Evolutionary conservation across 1,284 basidiomycete genomes (phyloP).

Genomic region (Cutaneotrichosporon sp.): DNA sequence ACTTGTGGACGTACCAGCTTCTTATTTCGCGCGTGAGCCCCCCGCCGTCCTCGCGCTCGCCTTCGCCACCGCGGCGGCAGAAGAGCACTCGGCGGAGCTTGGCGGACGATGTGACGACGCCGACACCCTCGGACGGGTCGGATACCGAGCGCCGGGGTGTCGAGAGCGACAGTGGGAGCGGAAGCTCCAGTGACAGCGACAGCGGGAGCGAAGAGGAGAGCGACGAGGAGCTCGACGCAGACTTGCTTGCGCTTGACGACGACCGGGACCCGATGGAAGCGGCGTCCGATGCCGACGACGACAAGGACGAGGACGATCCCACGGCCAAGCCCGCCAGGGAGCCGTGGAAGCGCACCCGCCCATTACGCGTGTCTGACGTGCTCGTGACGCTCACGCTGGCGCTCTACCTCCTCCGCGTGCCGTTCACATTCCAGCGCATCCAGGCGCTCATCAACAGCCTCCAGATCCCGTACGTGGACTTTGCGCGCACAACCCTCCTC

Average conservation of each 20-base stretch:
- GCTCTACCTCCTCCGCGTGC: conserved; percentile 75
- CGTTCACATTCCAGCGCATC: conserved; percentile 72
- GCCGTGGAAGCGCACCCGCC: conserved; percentile 6
- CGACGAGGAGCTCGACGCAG: neutral
- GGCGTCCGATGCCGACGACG: conserved; percentile 33
- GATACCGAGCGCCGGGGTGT: neutral
- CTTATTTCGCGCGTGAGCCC: conserved; percentile 56
- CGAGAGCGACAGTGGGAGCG: conserved; percentile 9
- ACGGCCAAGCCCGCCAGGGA: neutral
- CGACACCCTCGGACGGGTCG: conserved; percentile 1
- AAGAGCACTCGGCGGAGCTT: neutral
- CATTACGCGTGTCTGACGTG: conserved; percentile 34
- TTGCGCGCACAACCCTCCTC: conserved; percentile 60
- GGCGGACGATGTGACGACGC: conserved; percentile 1
- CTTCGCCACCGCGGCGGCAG: neutral
- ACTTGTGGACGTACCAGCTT: conserved; percentile 77
- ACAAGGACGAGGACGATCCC: neutral
- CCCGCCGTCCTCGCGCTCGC: conserved; percentile 36
- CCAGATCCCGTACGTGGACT: conserved; percentile 79
- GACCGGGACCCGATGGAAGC: conserved; percentile 44
- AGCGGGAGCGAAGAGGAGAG: conserved; percentile 28
- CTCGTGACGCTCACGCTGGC: conserved; percentile 61
- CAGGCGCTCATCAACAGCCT: conserved; percentile 69
- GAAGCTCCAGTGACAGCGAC: too few species aligned
- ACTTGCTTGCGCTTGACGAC: conserved; percentile 13